phyloP scores from a whole-genome alignment of 73 alveolate species.

The Uronychia binucleata region DNA sequence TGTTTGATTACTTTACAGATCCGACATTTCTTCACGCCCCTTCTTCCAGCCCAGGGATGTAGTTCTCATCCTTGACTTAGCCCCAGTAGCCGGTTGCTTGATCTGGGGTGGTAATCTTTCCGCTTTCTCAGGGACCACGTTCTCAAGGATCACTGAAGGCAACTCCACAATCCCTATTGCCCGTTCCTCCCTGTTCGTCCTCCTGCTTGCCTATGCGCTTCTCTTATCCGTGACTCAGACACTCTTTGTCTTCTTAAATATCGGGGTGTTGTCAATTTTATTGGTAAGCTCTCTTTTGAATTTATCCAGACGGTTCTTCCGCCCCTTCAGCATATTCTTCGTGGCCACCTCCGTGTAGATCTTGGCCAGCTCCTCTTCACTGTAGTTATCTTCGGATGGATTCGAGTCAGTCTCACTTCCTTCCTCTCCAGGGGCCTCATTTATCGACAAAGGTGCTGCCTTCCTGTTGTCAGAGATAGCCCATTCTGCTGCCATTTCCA shows the following conservation, averaged over 20 bases:
- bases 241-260: not conserved
- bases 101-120: not conserved
- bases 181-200: not conserved
- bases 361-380: not conserved
- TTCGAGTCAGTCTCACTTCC: constrained; percentile 18
- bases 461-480: constrained; percentile 24
- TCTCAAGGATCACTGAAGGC: not conserved
- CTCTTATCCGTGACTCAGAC: not conserved
- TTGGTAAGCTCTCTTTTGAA: not conserved
- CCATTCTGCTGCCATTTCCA: constrained; percentile 22
- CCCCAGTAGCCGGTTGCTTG: not conserved
- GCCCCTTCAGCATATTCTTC: not conserved
- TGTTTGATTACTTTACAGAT: not conserved
- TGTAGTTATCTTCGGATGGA: constrained; percentile 34
- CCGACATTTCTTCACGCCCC: not conserved
- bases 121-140: not conserved
- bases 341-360: not conserved
- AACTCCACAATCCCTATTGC: not conserved
- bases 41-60: not conserved
- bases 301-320: not conserved
- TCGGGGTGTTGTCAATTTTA: not conserved
- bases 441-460: not conserved
- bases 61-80: not conserved
- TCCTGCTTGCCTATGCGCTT: not conserved
- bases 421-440: not conserved